phyloP scores from a whole-genome alignment of 2,329 filamentous ascomycete species.

The Acrocalymma vagum region DNA sequence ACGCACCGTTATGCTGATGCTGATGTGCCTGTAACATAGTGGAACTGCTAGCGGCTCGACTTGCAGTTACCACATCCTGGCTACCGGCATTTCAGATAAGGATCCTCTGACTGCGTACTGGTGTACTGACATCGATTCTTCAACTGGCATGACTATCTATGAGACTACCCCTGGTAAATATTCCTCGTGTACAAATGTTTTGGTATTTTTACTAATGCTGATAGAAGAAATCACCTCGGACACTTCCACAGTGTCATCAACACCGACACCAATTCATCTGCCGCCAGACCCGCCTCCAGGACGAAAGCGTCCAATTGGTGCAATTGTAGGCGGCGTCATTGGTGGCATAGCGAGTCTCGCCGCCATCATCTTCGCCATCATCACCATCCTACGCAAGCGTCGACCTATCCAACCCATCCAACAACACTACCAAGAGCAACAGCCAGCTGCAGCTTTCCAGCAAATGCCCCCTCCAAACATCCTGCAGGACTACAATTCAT shows the following conservation, averaged over 20 bases:
- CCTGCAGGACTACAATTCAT: conserved; percentile 12
- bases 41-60: conserved; percentile 9
- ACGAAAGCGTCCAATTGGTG: conserved; percentile 15
- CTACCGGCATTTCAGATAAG: conserved; percentile 16
- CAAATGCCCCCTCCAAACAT: conserved; percentile 12
- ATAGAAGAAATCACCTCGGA: too few species aligned
- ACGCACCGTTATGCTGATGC: too few species aligned
- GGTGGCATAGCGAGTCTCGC: conserved; percentile 24
- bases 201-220: too few species aligned
- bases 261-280: conserved; percentile 1
- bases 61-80: conserved; percentile 16
- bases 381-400: conserved; percentile 21
- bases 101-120: conserved; percentile 20
- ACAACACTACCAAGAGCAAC: conserved; percentile 15
- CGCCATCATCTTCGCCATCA: conserved; percentile 15
- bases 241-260: neutral
- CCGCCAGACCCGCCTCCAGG: neutral
- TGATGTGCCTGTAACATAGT: neutral
- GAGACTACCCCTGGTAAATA: conserved; percentile 14
- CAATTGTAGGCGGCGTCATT: conserved; percentile 28
- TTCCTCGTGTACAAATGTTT: too few species aligned
- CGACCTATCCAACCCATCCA: conserved; percentile 4
- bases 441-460: conserved; percentile 10
- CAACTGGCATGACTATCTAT: conserved; percentile 13
- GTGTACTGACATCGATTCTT: conserved; percentile 18